phyloP scores from a whole-genome alignment of 495 filamentous ascomycete species.

The Apodospora peruviana region DNA sequence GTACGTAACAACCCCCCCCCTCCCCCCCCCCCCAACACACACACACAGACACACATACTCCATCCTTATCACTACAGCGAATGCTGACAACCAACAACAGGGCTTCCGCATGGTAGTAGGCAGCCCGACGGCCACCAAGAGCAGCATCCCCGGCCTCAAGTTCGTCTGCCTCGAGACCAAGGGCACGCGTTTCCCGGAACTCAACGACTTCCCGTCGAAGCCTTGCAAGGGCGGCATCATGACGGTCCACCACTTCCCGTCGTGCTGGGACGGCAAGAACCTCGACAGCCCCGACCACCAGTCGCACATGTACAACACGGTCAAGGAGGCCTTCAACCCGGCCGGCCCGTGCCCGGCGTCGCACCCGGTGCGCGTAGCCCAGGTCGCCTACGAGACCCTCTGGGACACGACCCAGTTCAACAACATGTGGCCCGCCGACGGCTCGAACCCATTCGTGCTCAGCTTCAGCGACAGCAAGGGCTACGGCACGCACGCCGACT shows the following conservation, averaged over 20 bases:
- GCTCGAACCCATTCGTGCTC: conserved; percentile 41
- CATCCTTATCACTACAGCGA: conserved; percentile 5
- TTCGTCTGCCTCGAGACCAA: conserved; percentile 43
- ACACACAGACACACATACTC: background rate
- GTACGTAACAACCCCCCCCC: conserved; percentile 18
- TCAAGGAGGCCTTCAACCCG: conserved; percentile 34
- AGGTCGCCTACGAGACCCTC: conserved; percentile 47
- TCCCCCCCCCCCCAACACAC: background rate
- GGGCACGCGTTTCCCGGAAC: conserved; percentile 37
- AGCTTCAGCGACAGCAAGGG: conserved; percentile 25
- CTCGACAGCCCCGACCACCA: conserved; percentile 54
- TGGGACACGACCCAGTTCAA: conserved; percentile 47
- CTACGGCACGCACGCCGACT: conserved; percentile 43
- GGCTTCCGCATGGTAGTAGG: conserved; percentile 53
- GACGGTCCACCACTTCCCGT: conserved; percentile 4
- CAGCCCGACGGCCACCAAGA: conserved; percentile 29
- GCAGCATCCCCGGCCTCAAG: conserved; percentile 35
- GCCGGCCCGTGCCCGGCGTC: conserved; percentile 43
- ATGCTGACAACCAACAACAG: conserved; percentile 15
- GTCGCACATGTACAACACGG: conserved; percentile 47
- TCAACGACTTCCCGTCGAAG: conserved; percentile 39
- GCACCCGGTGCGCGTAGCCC: conserved; percentile 44
- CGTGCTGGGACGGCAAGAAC: conserved; percentile 54
- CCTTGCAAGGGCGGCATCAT: conserved; percentile 43
- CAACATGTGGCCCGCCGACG: conserved; percentile 40